Evolutionary conservation across 805 yeast genomes (phyloP).

Genomic region (Candida orba): DNA sequence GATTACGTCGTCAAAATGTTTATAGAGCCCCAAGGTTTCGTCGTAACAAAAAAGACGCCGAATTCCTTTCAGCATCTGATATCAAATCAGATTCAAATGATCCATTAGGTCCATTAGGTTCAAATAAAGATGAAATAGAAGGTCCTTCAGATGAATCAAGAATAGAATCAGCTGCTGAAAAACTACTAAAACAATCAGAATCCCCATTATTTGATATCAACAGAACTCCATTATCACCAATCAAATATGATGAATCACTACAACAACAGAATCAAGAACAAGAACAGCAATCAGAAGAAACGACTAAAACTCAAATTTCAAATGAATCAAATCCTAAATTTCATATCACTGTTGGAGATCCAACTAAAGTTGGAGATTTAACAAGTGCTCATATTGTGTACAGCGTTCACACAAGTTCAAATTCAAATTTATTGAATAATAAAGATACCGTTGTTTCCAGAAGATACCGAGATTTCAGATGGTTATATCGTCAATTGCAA

Average conservation of each 20-base stretch:
- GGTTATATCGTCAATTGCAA: slow-evolving; percentile 87
- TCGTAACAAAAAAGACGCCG: slow-evolving; percentile 20
- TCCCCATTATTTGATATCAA: slow-evolving; percentile 47
- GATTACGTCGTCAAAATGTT: slow-evolving; percentile 35
- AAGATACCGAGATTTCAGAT: slow-evolving; percentile 86
- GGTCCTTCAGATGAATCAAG: slow-evolving; percentile 16
- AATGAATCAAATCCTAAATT: slow-evolving; percentile 26
- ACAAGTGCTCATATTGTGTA: slow-evolving; percentile 87
- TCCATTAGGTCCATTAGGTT: slow-evolving; percentile 28
- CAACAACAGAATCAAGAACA: slow-evolving; percentile 8
- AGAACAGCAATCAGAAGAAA: slow-evolving; percentile 1
- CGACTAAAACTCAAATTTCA: neutral
- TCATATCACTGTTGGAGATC: slow-evolving; percentile 78
- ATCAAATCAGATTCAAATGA: slow-evolving; percentile 17
- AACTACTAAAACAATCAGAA: slow-evolving; percentile 38
- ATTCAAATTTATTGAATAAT: slow-evolving; percentile 23
- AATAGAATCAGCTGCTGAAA: slow-evolving; percentile 27
- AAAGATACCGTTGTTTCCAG: slow-evolving; percentile 59
- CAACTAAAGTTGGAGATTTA: slow-evolving; percentile 84
- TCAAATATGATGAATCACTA: slow-evolving; percentile 3
- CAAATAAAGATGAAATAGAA: slow-evolving; percentile 24
- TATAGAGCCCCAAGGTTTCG: slow-evolving; percentile 43
- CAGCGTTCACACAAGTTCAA: slow-evolving; percentile 57
- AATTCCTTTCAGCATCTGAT: neutral
- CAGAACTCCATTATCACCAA: slow-evolving; percentile 22